Conservation (phyloP, 139 green algal genomes). For the Penium margaritaceum region DNA sequence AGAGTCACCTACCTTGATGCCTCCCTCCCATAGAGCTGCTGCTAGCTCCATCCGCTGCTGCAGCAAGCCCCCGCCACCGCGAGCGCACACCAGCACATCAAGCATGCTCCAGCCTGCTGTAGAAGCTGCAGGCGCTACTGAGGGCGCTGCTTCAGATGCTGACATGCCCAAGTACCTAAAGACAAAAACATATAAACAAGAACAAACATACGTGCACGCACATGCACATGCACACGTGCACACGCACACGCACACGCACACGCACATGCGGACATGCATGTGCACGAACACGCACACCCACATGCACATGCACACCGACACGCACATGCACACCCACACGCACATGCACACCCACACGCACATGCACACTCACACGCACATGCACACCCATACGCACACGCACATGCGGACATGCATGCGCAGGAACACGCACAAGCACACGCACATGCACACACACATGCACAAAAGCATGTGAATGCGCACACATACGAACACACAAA, state of each 20-base stretch:
- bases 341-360: not conserved
- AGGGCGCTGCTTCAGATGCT: not conserved
- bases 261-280: not conserved
- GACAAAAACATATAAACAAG: not conserved
- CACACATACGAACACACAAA: too few species aligned
- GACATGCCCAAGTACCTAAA: not conserved
- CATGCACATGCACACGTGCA: not conserved
- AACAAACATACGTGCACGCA: not conserved
- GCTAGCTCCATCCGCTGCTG: constrained; percentile 61
- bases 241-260: not conserved
- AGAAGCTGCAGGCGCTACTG: too few species aligned
- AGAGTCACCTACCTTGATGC: constrained; percentile 49
- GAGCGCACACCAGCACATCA: constrained; percentile 70
- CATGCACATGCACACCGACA: not conserved
- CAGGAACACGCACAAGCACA: too few species aligned
- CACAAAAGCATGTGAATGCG: too few species aligned
- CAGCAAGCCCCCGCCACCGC: constrained; percentile 65
- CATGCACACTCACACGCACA: not conserved
- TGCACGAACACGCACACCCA: not conserved
- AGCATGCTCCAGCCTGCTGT: constrained; percentile 11
- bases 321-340: not conserved
- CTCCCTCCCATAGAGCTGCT: constrained; percentile 59
- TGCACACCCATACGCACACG: not conserved
- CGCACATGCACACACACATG: too few species aligned
- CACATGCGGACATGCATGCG: too few species aligned